Base-by-base conservation (phyloP, 2,329 filamentous ascomycete species). In the Ceratocystiopsis brevicomis region DNA sequence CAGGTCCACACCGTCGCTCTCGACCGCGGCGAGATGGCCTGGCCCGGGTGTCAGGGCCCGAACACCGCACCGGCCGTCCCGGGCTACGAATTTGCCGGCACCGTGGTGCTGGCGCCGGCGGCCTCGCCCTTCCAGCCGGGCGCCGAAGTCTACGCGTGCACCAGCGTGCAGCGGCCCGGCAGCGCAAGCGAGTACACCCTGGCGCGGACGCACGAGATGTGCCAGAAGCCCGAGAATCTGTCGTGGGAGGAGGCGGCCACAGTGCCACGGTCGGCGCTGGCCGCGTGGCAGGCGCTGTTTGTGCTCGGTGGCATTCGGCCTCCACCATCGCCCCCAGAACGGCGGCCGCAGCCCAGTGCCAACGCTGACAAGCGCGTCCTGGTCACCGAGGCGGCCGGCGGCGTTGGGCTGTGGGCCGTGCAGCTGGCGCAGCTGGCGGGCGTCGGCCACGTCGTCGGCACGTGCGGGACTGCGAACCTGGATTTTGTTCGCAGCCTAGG, bases 51-150 rank as follows among this genome's bases (percentile, higher is more conserved):
- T 10, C 47, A 44, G n/a, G 40, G 42, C 19, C 25, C 40, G 6
- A 41, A 18, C 15, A 38, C 15, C 5, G 19, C 19, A 4, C 38
- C 40, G 19, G 44, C 49, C 17, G 48, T 53, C 12, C 53, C 54
- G 1, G 54, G 57, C 25, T 55, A 56, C 47, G 57, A 58, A 45
- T 47, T 58, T 38, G 45, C 54, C 1, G 57, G 57, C 11, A 51
- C 50, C 3, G 53, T 59, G 2, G 45, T 53, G 9, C 43, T 47
- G 15, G 48, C 56, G 3, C 49, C 53, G 1, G n/a, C 39, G 1
- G 37, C 44, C 25, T 57, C 55, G 3, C 50, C 49, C 10, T 55
- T 57, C 40, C 48, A 47, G 19, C 46, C 50, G 3, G 56, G 56
- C 25, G 49, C 52, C 10, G 51, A 54, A 37, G 51, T 59, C 30